A percentile compares a stretch with the other conserved stretches of the same genome.
These are phyloP conservation scores for Aspergillus alliaceus DNA, from an alignment of 2,329 filamentous ascomycete species.

Conservation along the genomic window DNA sequence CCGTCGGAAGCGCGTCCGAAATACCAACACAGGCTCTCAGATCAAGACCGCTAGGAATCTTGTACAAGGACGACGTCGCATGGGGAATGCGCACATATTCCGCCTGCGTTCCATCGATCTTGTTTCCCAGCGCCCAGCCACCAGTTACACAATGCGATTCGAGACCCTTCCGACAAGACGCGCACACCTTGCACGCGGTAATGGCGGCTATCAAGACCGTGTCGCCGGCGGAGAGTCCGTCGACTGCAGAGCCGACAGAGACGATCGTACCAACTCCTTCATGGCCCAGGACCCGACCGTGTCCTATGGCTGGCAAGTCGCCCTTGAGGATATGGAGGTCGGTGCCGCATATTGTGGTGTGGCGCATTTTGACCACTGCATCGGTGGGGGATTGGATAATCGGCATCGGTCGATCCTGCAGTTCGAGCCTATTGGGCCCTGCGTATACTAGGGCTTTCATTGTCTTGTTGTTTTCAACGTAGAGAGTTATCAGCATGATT, in stretches of 20 bases:
- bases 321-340: conserved; percentile 59
- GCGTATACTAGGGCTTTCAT: conserved; percentile 53
- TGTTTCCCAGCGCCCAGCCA: conserved; percentile 58
- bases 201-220: conserved; percentile 56
- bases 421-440: conserved; percentile 31
- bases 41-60: conserved; percentile 44
- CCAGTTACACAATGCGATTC: conserved; percentile 54
- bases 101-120: conserved; percentile 56
- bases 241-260: conserved; percentile 46
- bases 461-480: background rate
- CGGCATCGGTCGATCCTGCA: conserved; percentile 47
- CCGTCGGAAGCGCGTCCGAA: conserved; percentile 59
- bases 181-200: conserved; percentile 52
- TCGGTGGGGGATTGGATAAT: conserved; percentile 44
- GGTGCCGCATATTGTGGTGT: conserved; percentile 55
- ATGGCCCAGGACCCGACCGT: conserved; percentile 53
- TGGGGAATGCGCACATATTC: conserved; percentile 56
- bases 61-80: conserved; percentile 51
- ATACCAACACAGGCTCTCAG: conserved; percentile 50
- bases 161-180: conserved; percentile 54
- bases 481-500: no score
- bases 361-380: conserved; percentile 50
- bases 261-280: conserved; percentile 55
- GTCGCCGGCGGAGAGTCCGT: conserved; percentile 50
- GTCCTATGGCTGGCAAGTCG: conserved; percentile 50